Evolutionary conservation across 2,329 filamentous ascomycete genomes (phyloP).

Genomic region (Hymenoscyphus salicellus): DNA sequence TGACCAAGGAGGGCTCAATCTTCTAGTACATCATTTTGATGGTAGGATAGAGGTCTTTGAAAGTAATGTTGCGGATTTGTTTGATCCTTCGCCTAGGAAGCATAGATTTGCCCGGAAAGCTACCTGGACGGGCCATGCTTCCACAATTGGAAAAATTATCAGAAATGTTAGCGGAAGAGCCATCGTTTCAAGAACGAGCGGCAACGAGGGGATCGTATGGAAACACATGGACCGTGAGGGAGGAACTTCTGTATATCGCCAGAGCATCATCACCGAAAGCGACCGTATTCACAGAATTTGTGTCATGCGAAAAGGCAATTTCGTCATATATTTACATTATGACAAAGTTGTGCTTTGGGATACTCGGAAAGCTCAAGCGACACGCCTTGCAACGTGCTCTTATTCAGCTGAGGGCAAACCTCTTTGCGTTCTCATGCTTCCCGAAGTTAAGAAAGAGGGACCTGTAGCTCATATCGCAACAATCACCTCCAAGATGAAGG

Average conservation of each 20-base stretch:
- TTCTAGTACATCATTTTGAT: slow-evolving; percentile 82
- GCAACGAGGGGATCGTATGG: slow-evolving; percentile 82
- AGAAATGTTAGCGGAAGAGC: slow-evolving; percentile 78
- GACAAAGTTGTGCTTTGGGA: slow-evolving; percentile 76
- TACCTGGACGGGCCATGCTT: slow-evolving; percentile 81
- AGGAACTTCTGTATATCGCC: slow-evolving; percentile 57
- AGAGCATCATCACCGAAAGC: slow-evolving; percentile 64
- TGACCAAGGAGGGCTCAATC: slow-evolving; percentile 60
- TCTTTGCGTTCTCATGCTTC: slow-evolving; percentile 75
- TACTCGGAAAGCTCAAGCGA: slow-evolving; percentile 58
- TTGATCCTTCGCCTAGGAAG: slow-evolving; percentile 66
- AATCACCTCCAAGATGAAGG: slow-evolving; percentile 72
- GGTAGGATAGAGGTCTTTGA: slow-evolving; percentile 81
- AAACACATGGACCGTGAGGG: slow-evolving; percentile 56
- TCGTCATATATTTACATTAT: slow-evolving; percentile 76
- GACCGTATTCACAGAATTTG: slow-evolving; percentile 78
- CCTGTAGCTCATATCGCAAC: slow-evolving; percentile 72
- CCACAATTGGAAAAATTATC: slow-evolving; percentile 78
- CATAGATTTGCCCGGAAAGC: slow-evolving; percentile 60
- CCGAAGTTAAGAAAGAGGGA: slow-evolving; percentile 52
- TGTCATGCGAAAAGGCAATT: slow-evolving; percentile 71
- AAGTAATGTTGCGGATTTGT: slow-evolving; percentile 71
- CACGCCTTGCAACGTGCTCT: slow-evolving; percentile 54
- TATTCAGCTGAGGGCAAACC: slow-evolving; percentile 68
- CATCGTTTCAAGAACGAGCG: slow-evolving; percentile 74